Evolutionary conservation across 176 grass and related monocot species (phyloP), one percentile per base, ranked within the genome.

Genomic region (Pontederia crassipes): DNA sequence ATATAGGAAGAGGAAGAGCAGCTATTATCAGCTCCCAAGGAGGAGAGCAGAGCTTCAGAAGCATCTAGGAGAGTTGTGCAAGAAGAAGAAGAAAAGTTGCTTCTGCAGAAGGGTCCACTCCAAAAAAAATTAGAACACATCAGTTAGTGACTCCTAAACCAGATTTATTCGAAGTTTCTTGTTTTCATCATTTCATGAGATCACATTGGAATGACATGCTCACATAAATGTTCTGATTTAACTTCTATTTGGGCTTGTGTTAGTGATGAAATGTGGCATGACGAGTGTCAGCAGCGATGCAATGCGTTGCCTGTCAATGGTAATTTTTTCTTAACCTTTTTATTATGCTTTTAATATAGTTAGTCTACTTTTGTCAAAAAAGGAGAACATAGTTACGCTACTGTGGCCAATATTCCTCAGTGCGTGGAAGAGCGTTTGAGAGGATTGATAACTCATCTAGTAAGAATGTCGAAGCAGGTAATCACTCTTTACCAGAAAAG

Each of bases 1-100:
- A 54, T 20, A 60, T 78, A 89, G 93, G 87, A 98, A 85, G 93
- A 98, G 73, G 93, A 98, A 77, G 93, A 98, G 53, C 87, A 98
- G 63, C 73, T 98, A 72, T 83, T 98, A 49, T 80, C 93, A 58
- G 77, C 79, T 64, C 76, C 84, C 16, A 88, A 98, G 66, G 93
- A 86, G 53, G 93, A 98, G 71, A 81, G 74, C 28, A 77, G 88
- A 74, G 79, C 87, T 78, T 92, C 93, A 74, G 93, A 98, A 85
- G 87, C 82, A 61, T 81, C 81, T 69, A 72, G 93, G 55, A 92
- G 60, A 78, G 81, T 88, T 73, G 84, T 89, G 62, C 93, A 98
- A 71, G 71, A 89, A 71, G 93, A 98, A 83, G 84, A 98, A 88
- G 88, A 92, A 67, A 88, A 62, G 56, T 78, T 89, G 57, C 84